These are phyloP conservation scores for Thelonectria blattea DNA, from an alignment of 2,329 filamentous ascomycete species.

Conservation along the genomic window DNA sequence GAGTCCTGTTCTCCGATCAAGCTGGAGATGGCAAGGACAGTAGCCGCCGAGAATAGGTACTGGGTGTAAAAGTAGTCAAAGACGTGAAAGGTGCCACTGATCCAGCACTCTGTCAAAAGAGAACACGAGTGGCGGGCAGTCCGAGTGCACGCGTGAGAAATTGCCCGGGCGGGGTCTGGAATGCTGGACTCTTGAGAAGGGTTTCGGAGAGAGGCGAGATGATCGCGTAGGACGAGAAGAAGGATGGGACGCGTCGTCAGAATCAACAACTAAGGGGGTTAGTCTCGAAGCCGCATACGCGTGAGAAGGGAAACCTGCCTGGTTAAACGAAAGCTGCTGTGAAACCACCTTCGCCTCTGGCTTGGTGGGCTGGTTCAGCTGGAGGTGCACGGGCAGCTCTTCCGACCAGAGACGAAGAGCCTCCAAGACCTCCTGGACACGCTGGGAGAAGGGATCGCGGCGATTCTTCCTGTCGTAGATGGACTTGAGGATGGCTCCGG, in stretches of 20 bases:
- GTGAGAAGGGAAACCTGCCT: not conserved
- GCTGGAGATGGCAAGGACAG: conserved; percentile 21
- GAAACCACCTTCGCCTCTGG: not conserved
- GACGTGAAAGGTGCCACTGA: conserved; percentile 14
- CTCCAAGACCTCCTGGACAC: conserved; percentile 7
- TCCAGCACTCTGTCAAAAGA: conserved; percentile 14
- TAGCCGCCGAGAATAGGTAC: conserved; percentile 25
- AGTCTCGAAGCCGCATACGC: not conserved
- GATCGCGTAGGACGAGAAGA: conserved; percentile 4
- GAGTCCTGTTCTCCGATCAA: not conserved
- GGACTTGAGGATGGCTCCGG: conserved; percentile 9
- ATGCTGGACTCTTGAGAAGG: not conserved
- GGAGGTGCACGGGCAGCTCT: conserved; percentile 7
- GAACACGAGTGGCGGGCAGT: conserved; percentile 19
- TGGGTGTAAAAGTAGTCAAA: conserved; percentile 25
- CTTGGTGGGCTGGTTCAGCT: not conserved
- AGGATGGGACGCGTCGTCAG: conserved; percentile 6
- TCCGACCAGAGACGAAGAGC: conserved; percentile 10
- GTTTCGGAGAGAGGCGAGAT: not conserved
- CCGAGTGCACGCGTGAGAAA: conserved; percentile 21
- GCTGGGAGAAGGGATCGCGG: conserved; percentile 6
- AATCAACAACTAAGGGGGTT: not conserved
- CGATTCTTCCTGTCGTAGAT: conserved; percentile 12
- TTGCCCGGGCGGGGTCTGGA: not conserved
- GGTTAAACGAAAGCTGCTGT: conserved; percentile 9